Evolutionary conservation across 192 early-diverging fungal genomes (phyloP).

Genomic region (Linnemannia zychae): DNA sequence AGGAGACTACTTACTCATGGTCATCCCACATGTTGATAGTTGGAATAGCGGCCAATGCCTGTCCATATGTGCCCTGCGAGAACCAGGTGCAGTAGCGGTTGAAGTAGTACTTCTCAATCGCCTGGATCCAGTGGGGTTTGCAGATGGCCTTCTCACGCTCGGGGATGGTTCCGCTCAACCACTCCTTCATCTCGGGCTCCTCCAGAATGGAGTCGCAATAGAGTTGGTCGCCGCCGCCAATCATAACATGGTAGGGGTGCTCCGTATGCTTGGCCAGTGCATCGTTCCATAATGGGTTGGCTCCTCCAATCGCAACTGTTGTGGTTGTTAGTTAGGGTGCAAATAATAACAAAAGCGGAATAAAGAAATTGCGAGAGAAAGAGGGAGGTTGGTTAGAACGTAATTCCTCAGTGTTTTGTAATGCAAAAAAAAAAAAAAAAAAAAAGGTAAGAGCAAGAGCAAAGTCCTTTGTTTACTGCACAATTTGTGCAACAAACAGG

Average conservation of each 20-base stretch:
- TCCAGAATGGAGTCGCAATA: constrained; percentile 74
- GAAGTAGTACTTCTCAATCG: constrained; percentile 50
- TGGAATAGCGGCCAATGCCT: constrained; percentile 80
- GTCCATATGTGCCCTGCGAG: constrained; percentile 44
- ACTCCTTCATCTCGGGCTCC: constrained; percentile 70
- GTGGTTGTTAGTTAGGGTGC: no score
- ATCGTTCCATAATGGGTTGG: constrained; percentile 77
- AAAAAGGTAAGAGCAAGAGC: no score
- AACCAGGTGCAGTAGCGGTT: constrained; percentile 53
- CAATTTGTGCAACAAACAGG: neutral
- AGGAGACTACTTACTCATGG: constrained; percentile 69
- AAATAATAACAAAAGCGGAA: constrained; percentile 23
- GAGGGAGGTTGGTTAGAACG: constrained; percentile 38
- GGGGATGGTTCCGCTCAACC: constrained; percentile 57
- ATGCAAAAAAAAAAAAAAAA: no score
- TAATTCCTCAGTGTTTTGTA: neutral
- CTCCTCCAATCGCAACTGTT: constrained; percentile 59
- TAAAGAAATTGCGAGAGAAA: neutral
- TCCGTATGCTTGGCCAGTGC: constrained; percentile 68
- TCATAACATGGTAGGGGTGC: constrained; percentile 76
- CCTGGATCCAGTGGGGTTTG: constrained; percentile 22
- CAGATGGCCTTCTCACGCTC: constrained; percentile 46
- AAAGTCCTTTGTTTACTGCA: neutral
- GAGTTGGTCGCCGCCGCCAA: constrained; percentile 83
- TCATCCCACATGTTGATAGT: constrained; percentile 87